A percentile compares a stretch with the other conserved stretches of the same genome.
phyloP scores from a whole-genome alignment of 2,329 filamentous ascomycete genomes.

The Epicoccum sorghinum region DNA sequence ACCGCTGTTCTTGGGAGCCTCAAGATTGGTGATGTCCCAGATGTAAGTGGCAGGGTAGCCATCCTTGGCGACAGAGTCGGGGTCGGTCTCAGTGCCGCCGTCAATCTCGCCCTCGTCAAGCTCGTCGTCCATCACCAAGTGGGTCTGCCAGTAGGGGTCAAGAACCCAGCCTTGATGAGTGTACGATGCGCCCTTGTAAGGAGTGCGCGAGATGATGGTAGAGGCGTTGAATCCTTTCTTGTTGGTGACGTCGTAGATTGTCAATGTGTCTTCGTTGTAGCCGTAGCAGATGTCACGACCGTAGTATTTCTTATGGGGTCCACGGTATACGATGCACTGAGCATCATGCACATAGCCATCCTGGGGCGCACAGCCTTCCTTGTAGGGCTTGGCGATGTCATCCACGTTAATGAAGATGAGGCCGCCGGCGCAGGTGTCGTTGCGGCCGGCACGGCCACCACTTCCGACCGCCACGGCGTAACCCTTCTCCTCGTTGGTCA shows the following conservation, averaged over 20 bases:
- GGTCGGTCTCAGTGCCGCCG: conserved; percentile 19
- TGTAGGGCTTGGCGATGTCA: conserved; percentile 53
- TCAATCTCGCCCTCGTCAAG: conserved; percentile 47
- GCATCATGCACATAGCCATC: conserved; percentile 68
- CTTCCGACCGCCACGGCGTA: conserved; percentile 45
- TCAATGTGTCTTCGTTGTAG: conserved; percentile 62
- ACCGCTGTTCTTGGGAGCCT: conserved; percentile 47
- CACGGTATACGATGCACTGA: conserved; percentile 63
- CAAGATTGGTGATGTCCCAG: conserved; percentile 46
- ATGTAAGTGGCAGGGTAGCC: conserved; percentile 48
- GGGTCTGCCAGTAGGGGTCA: conserved; percentile 43
- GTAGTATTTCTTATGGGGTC: conserved; percentile 57
- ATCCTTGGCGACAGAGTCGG: conserved; percentile 38
- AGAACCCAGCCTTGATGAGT: conserved; percentile 66
- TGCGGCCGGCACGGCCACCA: conserved; percentile 36
- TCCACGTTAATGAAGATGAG: conserved; percentile 64
- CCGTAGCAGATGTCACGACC: conserved; percentile 63
- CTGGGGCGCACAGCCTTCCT: conserved; percentile 59
- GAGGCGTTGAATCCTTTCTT: conserved; percentile 61
- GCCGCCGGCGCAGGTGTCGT: conserved; percentile 55
- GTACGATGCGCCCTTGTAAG: conserved; percentile 61
- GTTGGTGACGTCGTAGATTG: conserved; percentile 60
- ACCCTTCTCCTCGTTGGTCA: conserved; percentile 43
- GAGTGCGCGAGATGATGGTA: conserved; percentile 61
- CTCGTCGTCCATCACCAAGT: conserved; percentile 48